phyloP scores from a whole-genome alignment of 2,329 filamentous ascomycete genomes.

The Trichothecium sympodiale region DNA sequence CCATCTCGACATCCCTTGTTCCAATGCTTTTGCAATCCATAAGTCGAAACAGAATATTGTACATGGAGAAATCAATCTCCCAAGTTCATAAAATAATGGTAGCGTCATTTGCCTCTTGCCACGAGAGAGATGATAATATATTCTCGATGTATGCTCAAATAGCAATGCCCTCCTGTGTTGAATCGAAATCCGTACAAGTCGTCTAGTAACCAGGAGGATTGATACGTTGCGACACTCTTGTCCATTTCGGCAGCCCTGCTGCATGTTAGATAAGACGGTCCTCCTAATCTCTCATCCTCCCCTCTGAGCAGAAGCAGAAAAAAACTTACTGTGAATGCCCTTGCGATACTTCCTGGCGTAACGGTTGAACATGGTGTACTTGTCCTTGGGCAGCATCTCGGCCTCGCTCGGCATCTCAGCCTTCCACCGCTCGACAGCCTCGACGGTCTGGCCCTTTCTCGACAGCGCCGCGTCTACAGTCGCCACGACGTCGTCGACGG shows the following conservation, averaged over 20 bases:
- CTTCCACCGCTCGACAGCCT: constrained; percentile 84
- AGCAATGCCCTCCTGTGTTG: too few relatives aligned
- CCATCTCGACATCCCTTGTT: too few relatives aligned
- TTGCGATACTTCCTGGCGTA: constrained; percentile 95
- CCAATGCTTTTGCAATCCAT: too few relatives aligned
- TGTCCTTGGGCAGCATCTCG: constrained; percentile 93
- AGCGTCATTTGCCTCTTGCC: too few relatives aligned
- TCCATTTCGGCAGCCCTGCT: constrained; percentile 81
- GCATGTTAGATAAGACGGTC: too few relatives aligned
- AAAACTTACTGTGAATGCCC: constrained; percentile 82
- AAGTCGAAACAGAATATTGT: constrained; percentile 16
- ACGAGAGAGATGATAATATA: too few relatives aligned
- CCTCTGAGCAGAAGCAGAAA: neutral
- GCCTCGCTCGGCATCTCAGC: constrained; percentile 88
- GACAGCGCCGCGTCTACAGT: constrained; percentile 70
- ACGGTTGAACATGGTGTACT: constrained; percentile 95
- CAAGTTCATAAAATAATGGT: too few relatives aligned
- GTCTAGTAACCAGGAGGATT: constrained; percentile 87
- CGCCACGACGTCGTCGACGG: constrained; percentile 79
- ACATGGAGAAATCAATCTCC: constrained; percentile 10
- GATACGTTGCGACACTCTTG: constrained; percentile 81
- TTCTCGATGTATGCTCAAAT: too few relatives aligned
- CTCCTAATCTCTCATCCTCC: too few relatives aligned
- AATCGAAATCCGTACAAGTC: constrained; percentile 4
- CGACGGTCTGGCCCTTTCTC: constrained; percentile 59